Evolutionary conservation across 805 yeast species (phyloP).

Genomic region (Candida boidinii): DNA sequence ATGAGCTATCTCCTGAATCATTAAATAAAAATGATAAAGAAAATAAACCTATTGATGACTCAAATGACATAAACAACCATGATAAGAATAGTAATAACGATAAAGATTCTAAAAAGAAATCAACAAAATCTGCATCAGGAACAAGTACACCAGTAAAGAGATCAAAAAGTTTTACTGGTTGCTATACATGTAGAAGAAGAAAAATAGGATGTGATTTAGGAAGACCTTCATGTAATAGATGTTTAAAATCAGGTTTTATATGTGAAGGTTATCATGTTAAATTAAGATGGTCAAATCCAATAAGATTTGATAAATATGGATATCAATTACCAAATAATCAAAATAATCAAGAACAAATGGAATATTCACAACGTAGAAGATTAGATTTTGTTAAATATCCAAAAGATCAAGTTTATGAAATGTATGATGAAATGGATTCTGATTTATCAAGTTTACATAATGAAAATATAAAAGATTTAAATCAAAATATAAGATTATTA

Average conservation of each 20-base stretch:
- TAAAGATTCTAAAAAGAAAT: no score
- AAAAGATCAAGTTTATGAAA: conserved; percentile 44
- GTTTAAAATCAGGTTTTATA: conserved; percentile 53
- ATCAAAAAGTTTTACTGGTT: conserved; percentile 76
- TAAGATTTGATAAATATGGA: conserved; percentile 40
- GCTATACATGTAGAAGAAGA: conserved; percentile 78
- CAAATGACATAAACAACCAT: no score
- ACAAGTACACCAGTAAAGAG: no score
- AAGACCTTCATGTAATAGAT: conserved; percentile 64
- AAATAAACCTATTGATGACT: no score
- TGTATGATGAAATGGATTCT: conserved; percentile 78
- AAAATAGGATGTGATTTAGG: conserved; percentile 74
- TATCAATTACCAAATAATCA: conserved; percentile 24
- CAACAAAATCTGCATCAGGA: no score
- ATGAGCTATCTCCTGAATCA: no score
- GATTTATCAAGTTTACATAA: conserved; percentile 53
- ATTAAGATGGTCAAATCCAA: conserved; percentile 66
- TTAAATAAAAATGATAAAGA: no score
- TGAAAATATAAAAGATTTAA: conserved; percentile 17
- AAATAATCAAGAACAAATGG: conserved; percentile 31
- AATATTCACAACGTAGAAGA: conserved; percentile 59
- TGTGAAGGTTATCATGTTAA: conserved; percentile 84
- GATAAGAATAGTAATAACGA: no score
- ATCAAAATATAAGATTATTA: conserved; percentile 24
- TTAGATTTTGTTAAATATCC: conserved; percentile 72